Percentiles rank a stretch among this genome's conserved stretches.
phyloP scores from a whole-genome alignment of 2,329 filamentous ascomycete species.

The Fusarium fracticaudum region DNA sequence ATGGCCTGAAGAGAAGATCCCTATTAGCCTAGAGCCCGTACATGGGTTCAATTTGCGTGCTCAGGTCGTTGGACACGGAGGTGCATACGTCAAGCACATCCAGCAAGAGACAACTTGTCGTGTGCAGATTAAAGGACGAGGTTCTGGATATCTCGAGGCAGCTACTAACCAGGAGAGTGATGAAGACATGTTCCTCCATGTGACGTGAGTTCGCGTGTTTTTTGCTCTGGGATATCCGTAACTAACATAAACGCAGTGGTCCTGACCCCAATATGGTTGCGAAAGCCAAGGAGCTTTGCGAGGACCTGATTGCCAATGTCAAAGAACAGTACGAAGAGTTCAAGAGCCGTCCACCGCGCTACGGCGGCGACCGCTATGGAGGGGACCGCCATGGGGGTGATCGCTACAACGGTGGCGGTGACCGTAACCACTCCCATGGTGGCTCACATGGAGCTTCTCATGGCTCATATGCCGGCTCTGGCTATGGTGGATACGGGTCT shows the following conservation, averaged over 20 bases:
- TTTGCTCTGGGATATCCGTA: not conserved
- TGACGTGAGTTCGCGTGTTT: conserved; percentile 72
- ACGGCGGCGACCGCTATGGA: conserved; percentile 52
- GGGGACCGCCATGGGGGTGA: conserved; percentile 57
- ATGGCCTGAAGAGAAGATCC: conserved; percentile 98
- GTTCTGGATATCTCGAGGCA: conserved; percentile 92
- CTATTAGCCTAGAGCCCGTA: conserved; percentile 88
- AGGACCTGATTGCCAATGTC: conserved; percentile 87
- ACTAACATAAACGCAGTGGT: conserved; percentile 67
- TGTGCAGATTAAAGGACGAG: conserved; percentile 97
- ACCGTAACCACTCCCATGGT: conserved; percentile 48
- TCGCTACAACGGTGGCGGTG: conserved; percentile 48
- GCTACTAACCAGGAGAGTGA: conserved; percentile 91
- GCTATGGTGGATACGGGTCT: conserved; percentile 41
- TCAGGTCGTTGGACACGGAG: conserved; percentile 93
- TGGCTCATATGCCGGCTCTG: conserved; percentile 45
- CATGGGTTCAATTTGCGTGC: conserved; percentile 96
- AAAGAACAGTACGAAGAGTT: conserved; percentile 90
- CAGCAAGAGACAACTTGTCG: conserved; percentile 94
- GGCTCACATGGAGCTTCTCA: conserved; percentile 42
- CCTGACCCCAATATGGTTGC: conserved; percentile 89
- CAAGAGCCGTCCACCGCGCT: conserved; percentile 81
- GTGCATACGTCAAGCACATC: conserved; percentile 97
- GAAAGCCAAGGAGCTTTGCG: conserved; percentile 86
- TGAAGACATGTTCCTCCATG: conserved; percentile 95